phyloP scores from a whole-genome alignment of 176 grass and related monocot species.

The Carex myosuroides region DNA sequence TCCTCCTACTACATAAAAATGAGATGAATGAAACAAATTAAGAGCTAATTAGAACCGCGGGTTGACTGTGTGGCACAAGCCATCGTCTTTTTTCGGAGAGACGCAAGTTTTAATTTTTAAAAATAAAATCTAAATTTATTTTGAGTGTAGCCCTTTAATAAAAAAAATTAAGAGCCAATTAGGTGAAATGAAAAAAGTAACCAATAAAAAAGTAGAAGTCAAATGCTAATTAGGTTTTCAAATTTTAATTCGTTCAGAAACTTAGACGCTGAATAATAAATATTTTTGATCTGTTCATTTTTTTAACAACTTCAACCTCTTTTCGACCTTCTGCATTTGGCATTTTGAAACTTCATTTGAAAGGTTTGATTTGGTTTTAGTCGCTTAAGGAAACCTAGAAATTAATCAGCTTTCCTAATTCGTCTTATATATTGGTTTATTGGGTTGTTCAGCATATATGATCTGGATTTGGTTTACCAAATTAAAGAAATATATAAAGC shows the following conservation, averaged over 20 bases:
- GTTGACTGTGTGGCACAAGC: too few relatives aligned
- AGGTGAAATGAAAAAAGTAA: too few relatives aligned
- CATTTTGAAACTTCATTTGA: neutral
- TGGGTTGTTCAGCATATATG: constrained; percentile 14
- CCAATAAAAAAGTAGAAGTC: neutral
- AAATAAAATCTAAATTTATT: too few relatives aligned
- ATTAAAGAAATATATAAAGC: neutral
- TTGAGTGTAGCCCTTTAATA: too few relatives aligned
- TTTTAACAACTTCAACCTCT: neutral
- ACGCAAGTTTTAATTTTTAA: too few relatives aligned
- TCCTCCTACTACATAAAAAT: too few relatives aligned
- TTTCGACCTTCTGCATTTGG: neutral
- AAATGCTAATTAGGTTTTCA: neutral
- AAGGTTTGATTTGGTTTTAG: neutral
- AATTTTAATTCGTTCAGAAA: neutral
- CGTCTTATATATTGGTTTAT: neutral
- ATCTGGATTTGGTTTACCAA: neutral
- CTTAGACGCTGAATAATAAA: neutral
- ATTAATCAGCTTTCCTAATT: neutral
- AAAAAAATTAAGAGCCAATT: too few relatives aligned
- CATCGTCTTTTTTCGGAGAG: too few relatives aligned
- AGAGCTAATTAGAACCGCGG: too few relatives aligned
- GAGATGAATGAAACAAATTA: too few relatives aligned
- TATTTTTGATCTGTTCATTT: neutral
- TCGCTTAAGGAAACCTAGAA: neutral